These are phyloP conservation scores for Debaryomyces psychrophilus DNA, from an alignment of 1,139 yeast genomes.

Conservation along the genomic window DNA sequence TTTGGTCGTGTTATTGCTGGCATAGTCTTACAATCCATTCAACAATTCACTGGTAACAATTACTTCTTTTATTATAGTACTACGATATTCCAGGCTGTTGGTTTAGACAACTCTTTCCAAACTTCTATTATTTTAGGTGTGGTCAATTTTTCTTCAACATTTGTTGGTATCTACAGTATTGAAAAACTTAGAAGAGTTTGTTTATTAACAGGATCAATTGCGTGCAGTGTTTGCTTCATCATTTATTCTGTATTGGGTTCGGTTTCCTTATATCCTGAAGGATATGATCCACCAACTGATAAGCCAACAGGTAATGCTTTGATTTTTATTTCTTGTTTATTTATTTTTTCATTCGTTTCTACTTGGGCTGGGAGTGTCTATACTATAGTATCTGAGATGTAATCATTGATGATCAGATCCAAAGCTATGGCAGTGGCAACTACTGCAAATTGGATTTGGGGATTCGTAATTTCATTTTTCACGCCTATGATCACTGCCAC, in stretches of 20 bases:
- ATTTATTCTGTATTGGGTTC: slow-evolving; percentile 64
- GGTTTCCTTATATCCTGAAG: slow-evolving; percentile 58
- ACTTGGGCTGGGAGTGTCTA: slow-evolving; percentile 87
- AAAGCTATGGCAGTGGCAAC: slow-evolving; percentile 78
- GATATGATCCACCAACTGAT: slow-evolving; percentile 32
- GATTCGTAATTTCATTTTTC: slow-evolving; percentile 72
- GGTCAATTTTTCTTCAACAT: slow-evolving; percentile 75
- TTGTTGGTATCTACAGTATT: slow-evolving; percentile 64
- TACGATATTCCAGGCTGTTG: slow-evolving; percentile 74
- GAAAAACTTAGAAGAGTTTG: slow-evolving; percentile 69
- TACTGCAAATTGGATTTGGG: slow-evolving; percentile 80
- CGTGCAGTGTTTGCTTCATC: slow-evolving; percentile 59
- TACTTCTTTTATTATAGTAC: slow-evolving; percentile 85
- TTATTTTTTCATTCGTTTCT: slow-evolving; percentile 78
- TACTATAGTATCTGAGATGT: slow-evolving; percentile 77
- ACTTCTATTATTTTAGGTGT: slow-evolving; percentile 77
- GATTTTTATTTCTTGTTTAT: slow-evolving; percentile 77
- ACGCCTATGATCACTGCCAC: slow-evolving; percentile 67
- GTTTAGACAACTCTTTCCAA: slow-evolving; percentile 69
- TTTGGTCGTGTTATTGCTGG: slow-evolving; percentile 67
- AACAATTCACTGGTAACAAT: slow-evolving; percentile 80
- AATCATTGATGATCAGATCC: slow-evolving; percentile 76
- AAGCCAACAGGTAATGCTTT: slow-evolving; percentile 64
- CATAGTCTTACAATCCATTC: slow-evolving; percentile 63
- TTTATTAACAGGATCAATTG: slow-evolving; percentile 51